A percentile compares a stretch with the other conserved stretches of the same genome.
phyloP scores from a whole-genome alignment of 805 yeast genomes.

The Cyberlindnera amylophila region DNA sequence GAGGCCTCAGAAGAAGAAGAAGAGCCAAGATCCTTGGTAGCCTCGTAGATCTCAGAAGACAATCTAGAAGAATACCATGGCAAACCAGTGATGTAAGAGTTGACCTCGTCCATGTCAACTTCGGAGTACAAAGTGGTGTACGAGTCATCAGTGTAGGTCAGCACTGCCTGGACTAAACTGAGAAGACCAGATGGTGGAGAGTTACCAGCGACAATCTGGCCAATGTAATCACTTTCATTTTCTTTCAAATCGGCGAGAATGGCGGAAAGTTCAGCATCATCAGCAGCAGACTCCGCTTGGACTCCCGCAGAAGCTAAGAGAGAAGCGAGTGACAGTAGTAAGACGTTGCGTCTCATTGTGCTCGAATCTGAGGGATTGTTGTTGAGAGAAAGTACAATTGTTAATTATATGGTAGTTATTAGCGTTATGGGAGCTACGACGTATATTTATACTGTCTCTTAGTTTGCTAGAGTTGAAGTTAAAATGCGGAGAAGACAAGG shows the following conservation, averaged over 20 bases:
- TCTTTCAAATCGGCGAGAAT: slow-evolving; percentile 14
- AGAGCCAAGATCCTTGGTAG: no score
- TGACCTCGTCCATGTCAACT: slow-evolving; percentile 21
- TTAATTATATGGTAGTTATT: no score
- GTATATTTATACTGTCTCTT: no score
- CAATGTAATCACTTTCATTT: slow-evolving; percentile 16
- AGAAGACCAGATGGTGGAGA: slow-evolving; percentile 28
- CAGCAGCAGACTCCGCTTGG: no score
- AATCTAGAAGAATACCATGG: slow-evolving; percentile 27
- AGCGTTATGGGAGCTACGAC: no score
- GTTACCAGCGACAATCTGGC: slow-evolving; percentile 17
- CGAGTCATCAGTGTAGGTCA: no score
- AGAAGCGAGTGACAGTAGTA: background rate
- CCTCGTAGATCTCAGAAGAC: background rate
- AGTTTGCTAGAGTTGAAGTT: no score
- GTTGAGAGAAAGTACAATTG: no score
- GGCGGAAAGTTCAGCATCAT: slow-evolving; percentile 4
- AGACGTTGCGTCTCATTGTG: background rate
- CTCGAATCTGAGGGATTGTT: no score
- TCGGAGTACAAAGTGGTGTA: no score
- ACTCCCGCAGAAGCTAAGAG: background rate
- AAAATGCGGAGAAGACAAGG: no score
- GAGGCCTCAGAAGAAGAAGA: background rate
- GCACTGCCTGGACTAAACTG: slow-evolving; percentile 23
- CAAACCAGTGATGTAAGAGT: slow-evolving; percentile 26